Base-by-base conservation (phyloP, 495 filamentous ascomycete genomes). In the Penicillium atrosanguineum region DNA sequence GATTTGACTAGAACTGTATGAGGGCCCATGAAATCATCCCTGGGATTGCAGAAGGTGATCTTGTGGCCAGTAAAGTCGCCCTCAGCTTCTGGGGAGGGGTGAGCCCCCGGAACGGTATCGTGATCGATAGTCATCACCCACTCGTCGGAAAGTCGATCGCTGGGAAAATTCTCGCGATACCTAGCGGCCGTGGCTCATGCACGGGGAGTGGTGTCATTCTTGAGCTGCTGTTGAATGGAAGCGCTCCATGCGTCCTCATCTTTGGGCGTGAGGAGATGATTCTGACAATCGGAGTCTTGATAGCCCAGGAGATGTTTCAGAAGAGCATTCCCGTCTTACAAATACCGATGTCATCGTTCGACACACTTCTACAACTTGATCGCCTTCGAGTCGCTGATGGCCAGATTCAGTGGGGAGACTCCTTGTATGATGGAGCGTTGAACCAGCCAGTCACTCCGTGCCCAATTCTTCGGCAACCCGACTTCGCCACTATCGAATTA, bases 1-100 rank as follows among this genome's bases (percentile, higher is more conserved):
- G 9, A 19, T 20, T 16, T 18, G 37, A n/a, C 15, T 8, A 39
- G 37, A 8, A 19, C 6, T 16, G 16, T 3, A 52, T 52, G 6
- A 1, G 18, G 19, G 43, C 43, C 1, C 43, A 26, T 19, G 31
- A 53, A 12, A 28, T 53, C 1, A 52, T 53, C n/a, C 31, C 43
- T 5, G 50, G 50, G 6, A 11, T 3, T n/a, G 40, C 41, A 7
- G 39, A 44, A 44, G 67, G 62, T 3, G 8, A 36, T 3, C 34
- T 69, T 1, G 39, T 69, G 2, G 31, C 53, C 4, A 59, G 57
- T 36, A 39, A 55, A 9, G n/a, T 58, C 7, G 55, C 48, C 0
- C 57, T 72, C 11, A 72, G 69, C 44, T 69, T 72, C 60, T 70
- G 69, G 69, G 69, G 64, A 6, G 69, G 67, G 3, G 60, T 70